phyloP scores from a whole-genome alignment of 768 basidiomycete genomes.

The Mycena filopes region DNA sequence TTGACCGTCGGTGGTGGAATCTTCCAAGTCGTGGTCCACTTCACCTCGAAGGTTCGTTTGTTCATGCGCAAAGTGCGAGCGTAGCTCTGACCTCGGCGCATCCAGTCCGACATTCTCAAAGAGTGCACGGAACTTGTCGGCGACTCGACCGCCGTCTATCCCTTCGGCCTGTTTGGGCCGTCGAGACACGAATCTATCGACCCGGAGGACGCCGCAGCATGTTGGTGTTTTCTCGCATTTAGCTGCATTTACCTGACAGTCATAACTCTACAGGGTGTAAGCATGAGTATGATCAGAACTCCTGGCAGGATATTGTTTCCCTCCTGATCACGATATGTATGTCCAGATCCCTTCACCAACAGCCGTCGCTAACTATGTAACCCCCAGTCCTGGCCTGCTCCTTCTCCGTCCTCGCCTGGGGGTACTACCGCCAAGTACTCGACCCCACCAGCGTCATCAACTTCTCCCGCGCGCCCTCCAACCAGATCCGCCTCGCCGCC shows the following conservation, averaged over 20 bases:
- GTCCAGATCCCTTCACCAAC: slow-evolving; percentile 37
- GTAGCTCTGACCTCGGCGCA: background rate
- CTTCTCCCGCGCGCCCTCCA: slow-evolving; percentile 56
- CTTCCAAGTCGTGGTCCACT: slow-evolving; percentile 70
- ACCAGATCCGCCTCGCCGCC: slow-evolving; percentile 47
- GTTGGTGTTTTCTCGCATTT: slow-evolving; percentile 48
- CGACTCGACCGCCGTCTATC: slow-evolving; percentile 38
- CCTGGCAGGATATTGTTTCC: slow-evolving; percentile 74
- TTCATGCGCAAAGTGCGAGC: too few relatives aligned
- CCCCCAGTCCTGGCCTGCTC: slow-evolving; percentile 63
- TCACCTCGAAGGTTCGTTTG: slow-evolving; percentile 67
- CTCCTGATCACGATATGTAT: slow-evolving; percentile 69
- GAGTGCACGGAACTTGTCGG: slow-evolving; percentile 61
- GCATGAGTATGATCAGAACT: slow-evolving; percentile 67
- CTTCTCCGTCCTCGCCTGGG: slow-evolving; percentile 74
- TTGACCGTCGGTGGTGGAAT: slow-evolving; percentile 63
- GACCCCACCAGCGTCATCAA: slow-evolving; percentile 73
- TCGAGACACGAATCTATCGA: slow-evolving; percentile 43
- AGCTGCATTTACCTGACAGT: slow-evolving; percentile 23
- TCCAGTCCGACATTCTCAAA: slow-evolving; percentile 65
- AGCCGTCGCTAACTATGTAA: background rate
- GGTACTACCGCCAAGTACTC: slow-evolving; percentile 79
- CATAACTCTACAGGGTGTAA: slow-evolving; percentile 64
- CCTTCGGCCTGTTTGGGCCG: slow-evolving; percentile 69
- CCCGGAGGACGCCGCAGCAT: slow-evolving; percentile 53